Base-by-base conservation (phyloP, 352 stramenopile genomes). In the Thalassiosira pacifica region DNA sequence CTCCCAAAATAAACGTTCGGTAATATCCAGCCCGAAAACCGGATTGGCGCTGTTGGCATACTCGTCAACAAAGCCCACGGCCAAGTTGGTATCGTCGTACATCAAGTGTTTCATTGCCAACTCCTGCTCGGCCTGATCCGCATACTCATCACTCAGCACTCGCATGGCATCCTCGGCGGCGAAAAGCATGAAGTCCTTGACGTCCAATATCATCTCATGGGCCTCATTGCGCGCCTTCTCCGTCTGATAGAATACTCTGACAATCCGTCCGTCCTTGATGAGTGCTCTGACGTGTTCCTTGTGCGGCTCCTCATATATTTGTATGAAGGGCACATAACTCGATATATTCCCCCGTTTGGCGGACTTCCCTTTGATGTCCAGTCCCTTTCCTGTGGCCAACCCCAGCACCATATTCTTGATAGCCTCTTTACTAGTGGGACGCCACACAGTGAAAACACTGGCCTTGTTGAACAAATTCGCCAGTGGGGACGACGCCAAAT, bases 191-290 rank as follows among this genome's bases (percentile, higher is more conserved):
- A 76, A 79, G 32, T 83, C 79, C 53, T 75, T 78, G 4, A 88
- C 37, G 59, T 86, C 76, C 4, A 63, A 37, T 16, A 86, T 64
- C 63, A 85, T 64, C 60, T 88, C 76, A 32, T 71, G 37, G 0
- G 83, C 79, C 53, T 85, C 73, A 29, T 86, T 73, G 27, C 86
- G 74, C 18, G 68, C 64, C 22, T 76, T 48, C 42, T 80, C 64
- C 1, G 16, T 77, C 27, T 85, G 65, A 65, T 88, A 93, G 75
- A 91, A 93, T 16, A 93, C 70, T 37, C 86, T 76, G 42, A 92
- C 73, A 53, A 75, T 83, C 34, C 71, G 66, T 67, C 88, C 87
- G 37, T 90, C 59, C 55, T 74, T 78, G 37, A 90, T 80, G 40
- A 82, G 76, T 1, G 57, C 37, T 61, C 85, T 60, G 37, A 84